Evolutionary conservation across 2,329 filamentous ascomycete species (phyloP).

Genomic region (Aureobasidium sp.): DNA sequence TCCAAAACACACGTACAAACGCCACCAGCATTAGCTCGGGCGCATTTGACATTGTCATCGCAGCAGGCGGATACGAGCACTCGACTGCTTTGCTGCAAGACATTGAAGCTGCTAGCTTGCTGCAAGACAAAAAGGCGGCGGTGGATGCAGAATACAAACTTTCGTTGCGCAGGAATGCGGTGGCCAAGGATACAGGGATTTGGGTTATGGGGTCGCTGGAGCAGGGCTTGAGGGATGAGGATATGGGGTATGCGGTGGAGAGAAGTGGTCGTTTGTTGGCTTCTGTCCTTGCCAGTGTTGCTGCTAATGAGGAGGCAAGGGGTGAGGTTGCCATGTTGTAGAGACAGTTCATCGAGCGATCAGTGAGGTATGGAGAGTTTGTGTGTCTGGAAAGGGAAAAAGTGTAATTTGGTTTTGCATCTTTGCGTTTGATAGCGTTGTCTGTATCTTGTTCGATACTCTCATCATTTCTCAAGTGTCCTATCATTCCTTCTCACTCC

Average conservation of each 20-base stretch:
- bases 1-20: slow-evolving; percentile 19
- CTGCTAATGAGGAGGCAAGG: slow-evolving; percentile 7
- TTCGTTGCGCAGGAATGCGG: neutral
- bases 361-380: neutral
- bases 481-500: too few relatives aligned
- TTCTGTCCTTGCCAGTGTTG: slow-evolving; percentile 18
- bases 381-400: neutral
- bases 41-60: slow-evolving; percentile 20
- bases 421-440: neutral
- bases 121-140: neutral
- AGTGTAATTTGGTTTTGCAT: neutral
- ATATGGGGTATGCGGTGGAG: slow-evolving; percentile 21
- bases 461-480: too few relatives aligned
- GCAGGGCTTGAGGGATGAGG: slow-evolving; percentile 20
- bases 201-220: slow-evolving; percentile 23
- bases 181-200: slow-evolving; percentile 15
- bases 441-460: too few relatives aligned
- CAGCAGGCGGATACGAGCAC: slow-evolving; percentile 19
- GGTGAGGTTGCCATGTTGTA: slow-evolving; percentile 22
- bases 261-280: slow-evolving; percentile 18
- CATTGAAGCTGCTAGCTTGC: neutral
- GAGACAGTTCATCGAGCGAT: too few relatives aligned
- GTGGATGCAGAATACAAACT: slow-evolving; percentile 19
- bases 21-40: neutral
- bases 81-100: neutral